Evolutionary conservation across 768 basidiomycete species (phyloP).

Genomic region (Boletus fagicola): DNA sequence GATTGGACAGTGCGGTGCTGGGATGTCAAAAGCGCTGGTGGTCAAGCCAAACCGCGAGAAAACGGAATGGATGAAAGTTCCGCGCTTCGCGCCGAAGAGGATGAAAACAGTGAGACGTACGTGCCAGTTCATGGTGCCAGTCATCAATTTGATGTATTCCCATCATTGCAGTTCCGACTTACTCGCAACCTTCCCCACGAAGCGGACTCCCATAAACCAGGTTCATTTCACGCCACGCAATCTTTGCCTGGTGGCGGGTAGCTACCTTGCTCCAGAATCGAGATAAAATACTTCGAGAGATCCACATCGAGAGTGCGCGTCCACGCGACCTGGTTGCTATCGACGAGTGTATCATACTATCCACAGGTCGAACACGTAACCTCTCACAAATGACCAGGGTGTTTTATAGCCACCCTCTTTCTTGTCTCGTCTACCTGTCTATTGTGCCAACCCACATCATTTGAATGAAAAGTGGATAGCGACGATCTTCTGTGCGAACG

Average conservation of each 20-base stretch:
- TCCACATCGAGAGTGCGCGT: background rate
- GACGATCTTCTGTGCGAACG: background rate
- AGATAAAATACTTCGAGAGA: slow-evolving; percentile 32
- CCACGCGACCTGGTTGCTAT: background rate
- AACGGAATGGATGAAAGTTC: slow-evolving; percentile 45
- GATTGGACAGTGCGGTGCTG: slow-evolving; percentile 99
- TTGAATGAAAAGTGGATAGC: slow-evolving; percentile 2
- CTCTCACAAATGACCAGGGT: slow-evolving; percentile 2
- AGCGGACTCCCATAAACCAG: slow-evolving; percentile 89
- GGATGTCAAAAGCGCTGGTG: slow-evolving; percentile 86
- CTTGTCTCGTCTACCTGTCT: slow-evolving; percentile 7
- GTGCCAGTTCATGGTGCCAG: slow-evolving; percentile 28
- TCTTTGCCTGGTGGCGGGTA: slow-evolving; percentile 85
- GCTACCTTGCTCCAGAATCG: slow-evolving; percentile 59
- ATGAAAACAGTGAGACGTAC: slow-evolving; percentile 70
- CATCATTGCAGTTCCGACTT: slow-evolving; percentile 65
- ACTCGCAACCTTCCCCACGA: slow-evolving; percentile 89
- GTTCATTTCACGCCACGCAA: slow-evolving; percentile 95
- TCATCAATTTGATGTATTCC: background rate
- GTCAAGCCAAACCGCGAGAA: slow-evolving; percentile 56
- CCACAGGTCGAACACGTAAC: background rate
- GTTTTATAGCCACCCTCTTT: background rate
- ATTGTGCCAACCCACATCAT: background rate
- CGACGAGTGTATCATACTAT: background rate
- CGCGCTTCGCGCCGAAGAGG: slow-evolving; percentile 39